Evolutionary conservation across 441 rosid genomes (phyloP).

Genomic region (Raphanus hybrid): DNA sequence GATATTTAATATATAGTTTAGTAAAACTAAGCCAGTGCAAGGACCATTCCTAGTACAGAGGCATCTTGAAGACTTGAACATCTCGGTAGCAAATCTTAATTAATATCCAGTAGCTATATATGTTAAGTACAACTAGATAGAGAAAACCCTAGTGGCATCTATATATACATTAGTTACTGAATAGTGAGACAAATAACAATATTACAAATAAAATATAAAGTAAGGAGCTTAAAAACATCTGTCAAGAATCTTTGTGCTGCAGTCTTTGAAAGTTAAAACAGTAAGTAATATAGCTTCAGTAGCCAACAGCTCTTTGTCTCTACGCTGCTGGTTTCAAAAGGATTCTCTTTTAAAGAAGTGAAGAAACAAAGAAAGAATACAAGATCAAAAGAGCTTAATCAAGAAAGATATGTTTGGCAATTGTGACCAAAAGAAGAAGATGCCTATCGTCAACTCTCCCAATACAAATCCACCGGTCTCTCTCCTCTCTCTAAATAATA

Average conservation of each 20-base stretch:
- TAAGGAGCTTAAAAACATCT: slow-evolving; percentile 6
- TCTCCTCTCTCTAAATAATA: slow-evolving; percentile 31
- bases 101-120: background rate
- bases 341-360: slow-evolving; percentile 21
- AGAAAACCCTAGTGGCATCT: slow-evolving; percentile 30
- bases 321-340: slow-evolving; percentile 41
- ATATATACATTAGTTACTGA: slow-evolving; percentile 9
- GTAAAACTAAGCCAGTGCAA: slow-evolving; percentile 8
- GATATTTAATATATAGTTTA: background rate
- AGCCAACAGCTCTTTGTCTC: slow-evolving; percentile 45
- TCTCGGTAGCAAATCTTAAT: slow-evolving; percentile 20
- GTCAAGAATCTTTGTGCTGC: slow-evolving; percentile 7
- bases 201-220: slow-evolving; percentile 24
- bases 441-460: slow-evolving; percentile 40
- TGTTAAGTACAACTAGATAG: slow-evolving; percentile 20
- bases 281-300: slow-evolving; percentile 40
- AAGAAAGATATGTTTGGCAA: slow-evolving; percentile 40
- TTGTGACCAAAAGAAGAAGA: slow-evolving; percentile 44
- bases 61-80: slow-evolving; percentile 14
- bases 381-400: too few species aligned
- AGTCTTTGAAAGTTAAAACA: slow-evolving; percentile 36
- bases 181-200: slow-evolving; percentile 34
- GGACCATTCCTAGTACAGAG: slow-evolving; percentile 26
- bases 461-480: slow-evolving; percentile 29
- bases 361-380: too few species aligned